These are phyloP conservation scores for Candida tallmaniae DNA, from an alignment of 805 yeast species.

Conservation along the genomic window DNA sequence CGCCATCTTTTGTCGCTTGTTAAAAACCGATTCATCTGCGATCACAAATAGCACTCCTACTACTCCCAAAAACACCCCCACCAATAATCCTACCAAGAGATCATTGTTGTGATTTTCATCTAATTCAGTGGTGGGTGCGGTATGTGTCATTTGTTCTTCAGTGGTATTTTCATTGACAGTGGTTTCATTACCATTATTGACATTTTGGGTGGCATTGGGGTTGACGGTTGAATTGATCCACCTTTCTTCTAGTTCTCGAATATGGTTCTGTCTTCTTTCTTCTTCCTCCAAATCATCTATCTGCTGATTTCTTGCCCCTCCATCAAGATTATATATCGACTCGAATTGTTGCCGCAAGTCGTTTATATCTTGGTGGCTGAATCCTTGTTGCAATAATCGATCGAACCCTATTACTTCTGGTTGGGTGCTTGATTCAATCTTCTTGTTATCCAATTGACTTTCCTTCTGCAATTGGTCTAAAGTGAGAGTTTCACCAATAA, in stretches of 20 bases:
- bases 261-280: constrained; percentile 32
- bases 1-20: constrained; percentile 60
- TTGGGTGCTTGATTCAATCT: constrained; percentile 45
- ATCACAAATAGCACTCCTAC: constrained; percentile 56
- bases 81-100: constrained; percentile 60
- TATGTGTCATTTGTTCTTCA: constrained; percentile 11
- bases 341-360: constrained; percentile 73
- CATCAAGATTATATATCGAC: constrained; percentile 52
- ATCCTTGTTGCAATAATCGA: constrained; percentile 76
- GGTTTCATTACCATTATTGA: constrained; percentile 16
- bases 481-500: constrained; percentile 63
- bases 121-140: constrained; percentile 20
- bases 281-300: constrained; percentile 40
- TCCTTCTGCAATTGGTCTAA: constrained; percentile 56
- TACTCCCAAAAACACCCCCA: constrained; percentile 77
- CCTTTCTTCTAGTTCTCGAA: constrained; percentile 71
- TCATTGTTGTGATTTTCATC: constrained; percentile 50
- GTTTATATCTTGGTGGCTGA: constrained; percentile 69
- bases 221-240: constrained; percentile 82
- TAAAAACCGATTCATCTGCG: constrained; percentile 57
- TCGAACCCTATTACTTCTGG: constrained; percentile 85
- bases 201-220: constrained; percentile 36
- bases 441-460: constrained; percentile 48
- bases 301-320: constrained; percentile 17
- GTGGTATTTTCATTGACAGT: constrained; percentile 5